These are phyloP conservation scores for Thuja plicata DNA, from an alignment of 83 land plant genomes.

Conservation along the genomic window DNA sequence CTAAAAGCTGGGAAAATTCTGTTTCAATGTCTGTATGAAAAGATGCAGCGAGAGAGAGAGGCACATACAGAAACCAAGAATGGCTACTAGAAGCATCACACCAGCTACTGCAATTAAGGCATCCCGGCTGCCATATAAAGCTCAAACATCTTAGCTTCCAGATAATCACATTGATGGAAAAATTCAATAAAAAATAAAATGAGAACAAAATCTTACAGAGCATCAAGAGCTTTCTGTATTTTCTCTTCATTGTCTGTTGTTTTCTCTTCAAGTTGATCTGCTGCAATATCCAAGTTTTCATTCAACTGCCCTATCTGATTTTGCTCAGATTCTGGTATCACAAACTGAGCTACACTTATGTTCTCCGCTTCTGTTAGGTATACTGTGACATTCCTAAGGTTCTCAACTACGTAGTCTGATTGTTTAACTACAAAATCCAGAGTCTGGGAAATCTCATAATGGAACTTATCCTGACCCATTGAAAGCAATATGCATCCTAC, in stretches of 20 bases:
- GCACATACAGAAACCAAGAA: conserved; percentile 79
- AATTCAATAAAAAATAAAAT: not conserved
- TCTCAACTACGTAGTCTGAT: conserved; percentile 72
- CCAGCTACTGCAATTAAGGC: conserved; percentile 63
- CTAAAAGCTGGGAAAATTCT: not conserved
- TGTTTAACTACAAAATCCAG: conserved; percentile 73
- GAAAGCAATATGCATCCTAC: conserved; percentile 78
- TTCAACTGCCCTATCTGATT: conserved; percentile 59
- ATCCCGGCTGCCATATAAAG: conserved; percentile 45
- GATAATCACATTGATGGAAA: not conserved
- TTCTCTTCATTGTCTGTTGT: conserved; percentile 67
- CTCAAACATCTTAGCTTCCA: not conserved
- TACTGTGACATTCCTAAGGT: conserved; percentile 63
- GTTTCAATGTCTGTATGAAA: not conserved
- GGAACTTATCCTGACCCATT: conserved; percentile 67
- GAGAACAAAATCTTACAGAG: conserved; percentile 52
- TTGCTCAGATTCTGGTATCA: conserved; percentile 51
- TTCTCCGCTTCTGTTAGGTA: conserved; percentile 60
- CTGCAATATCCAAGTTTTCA: conserved; percentile 52
- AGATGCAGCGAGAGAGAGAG: conserved; percentile 6
- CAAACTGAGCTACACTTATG: conserved; percentile 60
- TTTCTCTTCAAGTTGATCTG: conserved; percentile 50
- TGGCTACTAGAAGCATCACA: conserved; percentile 72
- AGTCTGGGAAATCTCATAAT: conserved; percentile 55
- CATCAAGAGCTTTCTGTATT: conserved; percentile 49